These are phyloP conservation scores for Boletus tylopilopsis DNA, from an alignment of 768 basidiomycete species.

Conservation along the genomic window DNA sequence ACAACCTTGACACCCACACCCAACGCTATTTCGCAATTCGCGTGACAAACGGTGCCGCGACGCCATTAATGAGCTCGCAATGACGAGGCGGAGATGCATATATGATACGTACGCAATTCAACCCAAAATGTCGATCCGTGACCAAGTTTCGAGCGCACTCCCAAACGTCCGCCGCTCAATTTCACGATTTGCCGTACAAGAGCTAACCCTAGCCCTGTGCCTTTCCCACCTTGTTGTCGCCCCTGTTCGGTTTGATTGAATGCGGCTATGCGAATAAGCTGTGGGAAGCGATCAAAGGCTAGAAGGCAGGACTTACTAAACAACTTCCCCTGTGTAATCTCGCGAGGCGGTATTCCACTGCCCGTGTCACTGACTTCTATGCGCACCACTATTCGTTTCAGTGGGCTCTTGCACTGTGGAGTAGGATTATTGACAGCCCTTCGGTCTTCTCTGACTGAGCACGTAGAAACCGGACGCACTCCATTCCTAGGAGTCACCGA, in stretches of 20 bases:
- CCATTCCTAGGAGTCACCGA: conserved; percentile 32
- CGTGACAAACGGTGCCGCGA: conserved; percentile 4
- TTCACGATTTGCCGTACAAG: conserved; percentile 78
- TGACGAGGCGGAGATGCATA: conserved; percentile 11
- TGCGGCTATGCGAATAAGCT: conserved; percentile 41
- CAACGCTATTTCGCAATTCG: conserved; percentile 38
- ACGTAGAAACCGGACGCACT: conserved; percentile 17
- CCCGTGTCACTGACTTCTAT: conserved; percentile 82
- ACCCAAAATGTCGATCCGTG: conserved; percentile 89
- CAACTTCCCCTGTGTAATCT: conserved; percentile 67
- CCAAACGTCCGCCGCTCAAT: conserved; percentile 67
- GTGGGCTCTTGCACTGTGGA: conserved; percentile 12
- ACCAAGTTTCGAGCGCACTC: conserved; percentile 58
- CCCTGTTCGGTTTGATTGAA: conserved; percentile 81
- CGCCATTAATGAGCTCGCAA: conserved; percentile 9
- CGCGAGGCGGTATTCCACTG: conserved; percentile 56
- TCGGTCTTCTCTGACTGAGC: neutral
- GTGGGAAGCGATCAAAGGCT: conserved; percentile 5
- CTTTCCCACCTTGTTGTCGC: conserved; percentile 68
- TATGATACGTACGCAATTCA: conserved; percentile 51
- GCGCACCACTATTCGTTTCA: conserved; percentile 73
- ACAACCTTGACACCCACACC: conserved; percentile 61
- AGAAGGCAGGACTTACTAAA: conserved; percentile 52
- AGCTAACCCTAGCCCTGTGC: conserved; percentile 72
- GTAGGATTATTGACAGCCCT: neutral